phyloP scores from a whole-genome alignment of 768 basidiomycete species.

The Sporobolomyces phaffii region DNA sequence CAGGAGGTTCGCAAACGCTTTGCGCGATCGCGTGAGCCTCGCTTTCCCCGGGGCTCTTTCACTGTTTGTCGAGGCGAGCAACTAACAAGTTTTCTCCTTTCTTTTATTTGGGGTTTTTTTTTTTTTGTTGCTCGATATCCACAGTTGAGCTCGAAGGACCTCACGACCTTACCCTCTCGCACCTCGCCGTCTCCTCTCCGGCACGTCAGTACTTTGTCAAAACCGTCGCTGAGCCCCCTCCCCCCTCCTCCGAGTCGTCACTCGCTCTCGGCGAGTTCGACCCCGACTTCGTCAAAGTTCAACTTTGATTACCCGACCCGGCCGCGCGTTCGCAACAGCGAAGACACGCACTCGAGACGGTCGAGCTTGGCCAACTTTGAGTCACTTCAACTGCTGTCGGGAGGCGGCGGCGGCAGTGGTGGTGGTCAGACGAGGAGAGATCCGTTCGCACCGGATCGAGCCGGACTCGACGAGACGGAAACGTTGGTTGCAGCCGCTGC shows the following conservation, averaged over 20 bases:
- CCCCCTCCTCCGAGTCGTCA: background rate
- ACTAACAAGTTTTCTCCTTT: background rate
- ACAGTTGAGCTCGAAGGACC: constrained; percentile 6
- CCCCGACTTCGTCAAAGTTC: background rate
- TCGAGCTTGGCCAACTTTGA: constrained; percentile 3
- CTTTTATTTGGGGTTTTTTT: no score
- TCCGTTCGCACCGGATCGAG: background rate
- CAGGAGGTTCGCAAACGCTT: background rate
- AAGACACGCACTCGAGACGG: constrained; percentile 2
- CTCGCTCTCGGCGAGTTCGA: background rate
- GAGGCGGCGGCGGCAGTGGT: no score
- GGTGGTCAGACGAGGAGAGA: background rate
- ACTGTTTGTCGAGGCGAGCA: no score
- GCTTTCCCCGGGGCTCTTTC: background rate
- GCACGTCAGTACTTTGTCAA: background rate
- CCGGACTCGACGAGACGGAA: background rate
- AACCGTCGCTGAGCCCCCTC: background rate
- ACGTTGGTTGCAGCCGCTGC: background rate
- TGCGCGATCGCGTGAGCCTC: constrained; percentile 3
- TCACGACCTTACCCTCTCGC: background rate
- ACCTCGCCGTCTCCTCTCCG: background rate
- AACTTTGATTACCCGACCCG: background rate
- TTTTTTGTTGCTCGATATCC: no score
- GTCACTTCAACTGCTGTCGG: background rate
- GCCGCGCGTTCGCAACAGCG: background rate